These are phyloP conservation scores for Ilyonectria robusta DNA, from an alignment of 2,329 filamentous ascomycete genomes.

Conservation along the genomic window DNA sequence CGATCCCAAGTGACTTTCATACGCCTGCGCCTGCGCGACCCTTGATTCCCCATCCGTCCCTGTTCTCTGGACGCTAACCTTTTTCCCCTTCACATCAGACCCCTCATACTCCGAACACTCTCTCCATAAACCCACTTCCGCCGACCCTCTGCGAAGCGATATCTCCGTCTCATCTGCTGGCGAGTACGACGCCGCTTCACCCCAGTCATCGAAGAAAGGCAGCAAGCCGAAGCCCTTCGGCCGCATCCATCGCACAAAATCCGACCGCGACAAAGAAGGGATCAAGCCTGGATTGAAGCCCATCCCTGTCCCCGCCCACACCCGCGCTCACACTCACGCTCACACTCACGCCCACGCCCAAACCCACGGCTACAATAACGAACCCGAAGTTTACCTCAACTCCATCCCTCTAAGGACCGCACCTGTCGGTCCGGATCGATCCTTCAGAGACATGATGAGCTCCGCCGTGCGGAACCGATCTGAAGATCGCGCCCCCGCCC, in stretches of 20 bases:
- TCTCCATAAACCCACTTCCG: conserved; percentile 57
- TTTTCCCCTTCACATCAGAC: conserved; percentile 40
- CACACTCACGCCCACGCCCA: background rate
- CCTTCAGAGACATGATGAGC: conserved; percentile 77
- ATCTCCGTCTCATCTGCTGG: conserved; percentile 65
- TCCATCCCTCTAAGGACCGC: conserved; percentile 69
- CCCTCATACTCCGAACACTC: conserved; percentile 49
- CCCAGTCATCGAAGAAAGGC: conserved; percentile 58
- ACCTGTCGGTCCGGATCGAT: conserved; percentile 75
- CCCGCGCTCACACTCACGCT: background rate
- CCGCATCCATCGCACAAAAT: conserved; percentile 66
- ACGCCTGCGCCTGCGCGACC: conserved; percentile 26
- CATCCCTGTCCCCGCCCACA: conserved; percentile 37
- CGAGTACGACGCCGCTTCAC: conserved; percentile 59
- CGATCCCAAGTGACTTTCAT: conserved; percentile 37
- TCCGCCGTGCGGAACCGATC: conserved; percentile 79
- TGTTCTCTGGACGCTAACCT: conserved; percentile 41
- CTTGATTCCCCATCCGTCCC: conserved; percentile 16
- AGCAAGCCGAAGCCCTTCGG: conserved; percentile 70
- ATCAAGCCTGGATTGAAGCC: conserved; percentile 56
- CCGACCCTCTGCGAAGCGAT: conserved; percentile 65
- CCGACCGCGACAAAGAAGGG: conserved; percentile 65
- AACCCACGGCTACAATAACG: conserved; percentile 34
- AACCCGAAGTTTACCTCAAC: conserved; percentile 49
- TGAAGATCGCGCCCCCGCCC: conserved; percentile 72